Percentiles rank a stretch among this genome's conserved stretches.
Conservation (phyloP, 768 basidiomycete genomes). For the Gloeophyllum trabeum region DNA sequence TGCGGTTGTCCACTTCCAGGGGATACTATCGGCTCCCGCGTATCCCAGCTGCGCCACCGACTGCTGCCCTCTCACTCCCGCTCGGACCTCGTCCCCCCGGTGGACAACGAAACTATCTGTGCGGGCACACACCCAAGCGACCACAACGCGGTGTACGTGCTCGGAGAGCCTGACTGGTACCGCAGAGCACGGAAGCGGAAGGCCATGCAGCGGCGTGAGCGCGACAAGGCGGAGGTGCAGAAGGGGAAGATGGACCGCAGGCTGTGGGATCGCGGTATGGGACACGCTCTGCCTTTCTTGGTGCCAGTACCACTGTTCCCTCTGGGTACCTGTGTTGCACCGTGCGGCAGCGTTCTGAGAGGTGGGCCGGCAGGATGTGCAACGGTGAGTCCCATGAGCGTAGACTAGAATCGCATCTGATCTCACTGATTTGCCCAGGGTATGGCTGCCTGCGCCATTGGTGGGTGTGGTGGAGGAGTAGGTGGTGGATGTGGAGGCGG, state of each 20-base stretch:
- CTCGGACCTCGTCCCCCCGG: slow-evolving; percentile 17
- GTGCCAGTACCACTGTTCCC: slow-evolving; percentile 22
- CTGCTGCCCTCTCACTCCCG: slow-evolving; percentile 12
- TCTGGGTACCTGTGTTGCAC: background rate
- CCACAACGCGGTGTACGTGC: slow-evolving; percentile 34
- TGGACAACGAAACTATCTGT: slow-evolving; percentile 21
- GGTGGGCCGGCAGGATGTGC: slow-evolving; percentile 1
- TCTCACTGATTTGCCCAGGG: background rate
- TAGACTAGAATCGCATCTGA: background rate
- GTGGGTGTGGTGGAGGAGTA: slow-evolving; percentile 1
- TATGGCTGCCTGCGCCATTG: slow-evolving; percentile 1
- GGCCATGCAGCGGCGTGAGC: slow-evolving; percentile 13
- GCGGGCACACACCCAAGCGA: slow-evolving; percentile 46
- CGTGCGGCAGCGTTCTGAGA: background rate
- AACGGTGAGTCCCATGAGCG: slow-evolving; percentile 2
- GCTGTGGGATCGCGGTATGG: slow-evolving; percentile 4
- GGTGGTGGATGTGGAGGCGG: slow-evolving; percentile 6
- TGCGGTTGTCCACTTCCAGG: slow-evolving; percentile 49
- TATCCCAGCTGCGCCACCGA: slow-evolving; percentile 9
- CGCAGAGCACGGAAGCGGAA: slow-evolving; percentile 16
- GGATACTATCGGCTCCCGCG: slow-evolving; percentile 30
- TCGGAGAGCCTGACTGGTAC: slow-evolving; percentile 12
- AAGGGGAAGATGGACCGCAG: slow-evolving; percentile 12
- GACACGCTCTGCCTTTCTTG: slow-evolving; percentile 25
- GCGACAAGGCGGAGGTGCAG: slow-evolving; percentile 8